Evolutionary conservation across 257 asterid genomes (phyloP).

Genomic region (Petunia axillaris): DNA sequence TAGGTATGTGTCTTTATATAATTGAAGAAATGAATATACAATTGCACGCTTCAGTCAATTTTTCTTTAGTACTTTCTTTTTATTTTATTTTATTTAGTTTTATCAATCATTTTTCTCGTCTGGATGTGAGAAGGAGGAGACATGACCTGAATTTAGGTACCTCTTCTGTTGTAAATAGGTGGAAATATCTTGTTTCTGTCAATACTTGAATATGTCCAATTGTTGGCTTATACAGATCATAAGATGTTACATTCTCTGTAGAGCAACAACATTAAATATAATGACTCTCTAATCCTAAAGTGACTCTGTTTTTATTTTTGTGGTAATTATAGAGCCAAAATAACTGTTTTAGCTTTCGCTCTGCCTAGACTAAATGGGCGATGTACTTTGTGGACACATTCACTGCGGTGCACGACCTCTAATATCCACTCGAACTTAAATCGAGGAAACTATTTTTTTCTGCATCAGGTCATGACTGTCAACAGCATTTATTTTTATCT

Average conservation of each 20-base stretch:
- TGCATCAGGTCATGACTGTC: not conserved
- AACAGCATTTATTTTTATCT: constrained; percentile 2
- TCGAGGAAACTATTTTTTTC: constrained; percentile 1
- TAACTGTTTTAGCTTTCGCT: not conserved
- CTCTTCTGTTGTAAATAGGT: not conserved
- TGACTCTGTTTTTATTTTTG: not conserved
- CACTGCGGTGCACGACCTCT: not conserved
- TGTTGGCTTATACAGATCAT: not conserved
- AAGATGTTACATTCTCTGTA: not conserved
- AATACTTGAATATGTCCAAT: not conserved
- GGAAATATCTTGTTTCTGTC: not conserved
- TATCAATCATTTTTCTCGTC: not conserved
- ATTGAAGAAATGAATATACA: constrained; percentile 1
- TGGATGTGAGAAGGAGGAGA: not conserved
- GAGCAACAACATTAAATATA: not conserved
- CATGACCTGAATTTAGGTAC: constrained; percentile 14
- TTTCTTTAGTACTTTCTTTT: not conserved
- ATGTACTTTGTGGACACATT: not conserved
- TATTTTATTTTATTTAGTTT: not conserved
- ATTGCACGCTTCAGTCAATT: not conserved
- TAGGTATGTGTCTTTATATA: constrained; percentile 5
- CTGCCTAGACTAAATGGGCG: constrained; percentile 12
- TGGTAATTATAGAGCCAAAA: constrained; percentile 3
- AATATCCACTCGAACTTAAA: constrained; percentile 6
- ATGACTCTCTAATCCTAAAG: not conserved